These are phyloP conservation scores for Kickxella alabastrina DNA, from an alignment of 192 early-diverging fungal genomes.

Conservation along the genomic window DNA sequence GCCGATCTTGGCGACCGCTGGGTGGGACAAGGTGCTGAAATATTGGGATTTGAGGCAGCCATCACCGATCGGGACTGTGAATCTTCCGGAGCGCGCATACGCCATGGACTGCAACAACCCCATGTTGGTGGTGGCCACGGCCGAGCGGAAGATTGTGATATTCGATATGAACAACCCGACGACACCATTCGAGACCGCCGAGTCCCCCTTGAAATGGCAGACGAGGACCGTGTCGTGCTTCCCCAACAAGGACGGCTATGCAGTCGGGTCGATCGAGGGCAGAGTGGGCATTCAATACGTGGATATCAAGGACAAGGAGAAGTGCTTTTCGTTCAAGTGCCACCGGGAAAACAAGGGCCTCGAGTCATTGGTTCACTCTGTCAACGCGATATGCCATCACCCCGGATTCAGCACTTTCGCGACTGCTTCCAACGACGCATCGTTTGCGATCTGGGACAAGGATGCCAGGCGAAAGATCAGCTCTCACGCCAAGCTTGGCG, in stretches of 20 bases:
- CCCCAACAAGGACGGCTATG: slow-evolving; percentile 72
- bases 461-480: slow-evolving; percentile 85
- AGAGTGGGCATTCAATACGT: slow-evolving; percentile 90
- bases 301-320: slow-evolving; percentile 64
- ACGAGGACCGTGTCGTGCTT: slow-evolving; percentile 83
- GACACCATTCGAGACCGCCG: slow-evolving; percentile 62
- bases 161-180: slow-evolving; percentile 80
- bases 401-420: slow-evolving; percentile 79
- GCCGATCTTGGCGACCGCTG: slow-evolving; percentile 78
- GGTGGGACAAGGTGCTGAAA: slow-evolving; percentile 96
- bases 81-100: slow-evolving; percentile 85
- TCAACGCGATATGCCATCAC: slow-evolving; percentile 46
- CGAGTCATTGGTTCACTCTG: slow-evolving; percentile 63
- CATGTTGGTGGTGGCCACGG: slow-evolving; percentile 87
- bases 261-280: slow-evolving; percentile 92
- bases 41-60: slow-evolving; percentile 91
- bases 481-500: slow-evolving; percentile 59
- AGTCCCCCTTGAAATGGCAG: slow-evolving; percentile 53
- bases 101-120: slow-evolving; percentile 79
- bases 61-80: slow-evolving; percentile 67
- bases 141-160: slow-evolving; percentile 78
- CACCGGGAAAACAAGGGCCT: slow-evolving; percentile 73
- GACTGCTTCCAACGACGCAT: slow-evolving; percentile 83
- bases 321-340: slow-evolving; percentile 87
- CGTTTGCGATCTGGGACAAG: slow-evolving; percentile 93